Evolutionary conservation across 106 monocot genomes (phyloP).

Genomic region (Platanthera guangdongensis): DNA sequence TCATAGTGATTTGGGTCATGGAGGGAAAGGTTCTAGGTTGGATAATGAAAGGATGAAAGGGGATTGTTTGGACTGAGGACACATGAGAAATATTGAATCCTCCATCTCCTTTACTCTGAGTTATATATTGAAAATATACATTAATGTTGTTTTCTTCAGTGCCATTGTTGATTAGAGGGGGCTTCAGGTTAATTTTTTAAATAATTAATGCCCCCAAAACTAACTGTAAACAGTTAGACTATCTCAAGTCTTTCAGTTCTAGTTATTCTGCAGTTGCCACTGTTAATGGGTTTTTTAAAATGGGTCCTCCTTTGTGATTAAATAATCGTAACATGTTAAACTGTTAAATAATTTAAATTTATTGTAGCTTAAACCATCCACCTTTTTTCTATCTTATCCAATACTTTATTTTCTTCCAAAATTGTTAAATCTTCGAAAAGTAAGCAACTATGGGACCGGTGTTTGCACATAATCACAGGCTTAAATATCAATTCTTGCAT

Average conservation of each 20-base stretch:
- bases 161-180: neutral
- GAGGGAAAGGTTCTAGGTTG: conserved; percentile 27
- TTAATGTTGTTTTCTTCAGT: neutral
- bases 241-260: neutral
- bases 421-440: no score
- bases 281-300: neutral
- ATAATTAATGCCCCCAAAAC: neutral
- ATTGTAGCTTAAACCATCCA: neutral
- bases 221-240: neutral
- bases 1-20: conserved; percentile 7
- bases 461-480: no score
- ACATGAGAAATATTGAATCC: conserved; percentile 5
- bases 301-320: neutral
- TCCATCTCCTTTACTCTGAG: neutral
- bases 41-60: conserved; percentile 52
- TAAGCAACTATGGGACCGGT: no score
- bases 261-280: neutral
- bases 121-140: no score
- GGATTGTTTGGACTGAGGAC: conserved; percentile 26
- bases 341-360: neutral
- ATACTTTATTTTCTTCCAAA: no score
- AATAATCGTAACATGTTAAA: no score
- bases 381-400: no score
- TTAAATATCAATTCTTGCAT: no score
- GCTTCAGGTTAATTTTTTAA: neutral